phyloP scores from a whole-genome alignment of 371 early-diverging fungal genomes.

The Blastocladiella emersonii region DNA sequence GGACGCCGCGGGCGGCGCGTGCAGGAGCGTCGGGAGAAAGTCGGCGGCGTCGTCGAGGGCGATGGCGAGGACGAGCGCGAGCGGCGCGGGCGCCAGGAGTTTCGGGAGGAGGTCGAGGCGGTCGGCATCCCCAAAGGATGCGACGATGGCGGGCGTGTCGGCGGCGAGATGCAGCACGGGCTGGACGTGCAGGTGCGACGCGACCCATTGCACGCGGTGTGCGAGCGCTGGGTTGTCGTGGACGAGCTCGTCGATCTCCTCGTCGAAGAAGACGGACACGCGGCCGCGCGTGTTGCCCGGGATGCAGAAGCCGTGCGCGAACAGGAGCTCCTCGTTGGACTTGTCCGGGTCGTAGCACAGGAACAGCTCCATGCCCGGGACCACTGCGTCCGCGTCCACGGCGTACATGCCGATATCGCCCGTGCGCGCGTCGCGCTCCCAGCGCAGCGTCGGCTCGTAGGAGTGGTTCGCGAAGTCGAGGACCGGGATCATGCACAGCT shows the following conservation, averaged over 20 bases:
- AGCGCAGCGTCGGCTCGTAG: slow-evolving; percentile 25
- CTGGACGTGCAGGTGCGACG: neutral
- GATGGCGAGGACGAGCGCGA: neutral
- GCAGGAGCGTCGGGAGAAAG: too few species aligned
- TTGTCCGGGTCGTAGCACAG: slow-evolving; percentile 40
- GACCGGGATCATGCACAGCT: slow-evolving; percentile 26
- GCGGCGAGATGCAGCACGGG: neutral
- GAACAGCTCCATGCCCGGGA: slow-evolving; percentile 17
- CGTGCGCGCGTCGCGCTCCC: slow-evolving; percentile 20
- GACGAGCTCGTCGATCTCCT: neutral
- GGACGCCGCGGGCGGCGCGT: too few species aligned
- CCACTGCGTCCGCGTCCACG: neutral
- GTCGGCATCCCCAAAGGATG: neutral
- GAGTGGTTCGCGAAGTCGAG: slow-evolving; percentile 48
- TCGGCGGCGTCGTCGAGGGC: neutral
- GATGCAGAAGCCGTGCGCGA: slow-evolving; percentile 36
- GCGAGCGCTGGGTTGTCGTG: neutral
- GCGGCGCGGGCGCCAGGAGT: neutral
- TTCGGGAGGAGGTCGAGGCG: neutral
- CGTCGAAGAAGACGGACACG: neutral
- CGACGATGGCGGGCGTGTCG: neutral
- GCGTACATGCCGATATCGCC: slow-evolving; percentile 10
- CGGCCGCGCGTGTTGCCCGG: slow-evolving; percentile 17
- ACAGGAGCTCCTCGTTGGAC: slow-evolving; percentile 47
- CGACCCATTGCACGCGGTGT: neutral